phyloP scores from a whole-genome alignment of 2,329 filamentous ascomycete genomes.

The Pseudogymnoascus sp. region DNA sequence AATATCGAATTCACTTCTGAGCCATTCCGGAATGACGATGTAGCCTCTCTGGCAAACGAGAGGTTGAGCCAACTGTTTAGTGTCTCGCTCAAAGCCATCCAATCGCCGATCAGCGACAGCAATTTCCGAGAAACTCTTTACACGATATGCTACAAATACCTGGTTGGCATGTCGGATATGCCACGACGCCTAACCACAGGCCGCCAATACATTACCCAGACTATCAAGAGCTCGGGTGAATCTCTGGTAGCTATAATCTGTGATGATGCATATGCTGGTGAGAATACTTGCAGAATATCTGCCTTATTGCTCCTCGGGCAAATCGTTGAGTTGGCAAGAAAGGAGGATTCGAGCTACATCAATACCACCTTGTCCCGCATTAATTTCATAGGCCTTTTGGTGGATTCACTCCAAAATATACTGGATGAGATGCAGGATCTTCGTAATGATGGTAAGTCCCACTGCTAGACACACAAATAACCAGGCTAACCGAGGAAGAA shows the following conservation, averaged over 20 bases:
- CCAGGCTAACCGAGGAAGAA: slow-evolving; percentile 20
- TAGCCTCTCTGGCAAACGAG: slow-evolving; percentile 73
- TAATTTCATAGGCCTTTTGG: slow-evolving; percentile 84
- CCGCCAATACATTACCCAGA: slow-evolving; percentile 51
- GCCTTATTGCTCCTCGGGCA: slow-evolving; percentile 78
- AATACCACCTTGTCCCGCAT: slow-evolving; percentile 74
- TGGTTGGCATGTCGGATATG: slow-evolving; percentile 57
- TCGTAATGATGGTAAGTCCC: slow-evolving; percentile 45
- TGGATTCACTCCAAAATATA: slow-evolving; percentile 77
- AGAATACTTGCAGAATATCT: slow-evolving; percentile 73
- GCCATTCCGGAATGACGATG: slow-evolving; percentile 36
- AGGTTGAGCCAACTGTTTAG: slow-evolving; percentile 90
- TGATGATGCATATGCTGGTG: slow-evolving; percentile 85
- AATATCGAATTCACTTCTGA: slow-evolving; percentile 55
- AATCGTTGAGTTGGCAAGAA: slow-evolving; percentile 64
- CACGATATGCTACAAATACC: slow-evolving; percentile 81
- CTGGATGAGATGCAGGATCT: slow-evolving; percentile 62
- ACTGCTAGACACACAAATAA: neutral
- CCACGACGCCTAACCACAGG: slow-evolving; percentile 43
- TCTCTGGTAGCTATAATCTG: slow-evolving; percentile 79
- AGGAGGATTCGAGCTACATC: slow-evolving; percentile 65
- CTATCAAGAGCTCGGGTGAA: slow-evolving; percentile 73
- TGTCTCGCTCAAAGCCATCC: slow-evolving; percentile 71
- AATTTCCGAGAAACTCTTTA: slow-evolving; percentile 80
- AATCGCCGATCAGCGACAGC: slow-evolving; percentile 62